Evolutionary conservation across 2,329 filamentous ascomycete genomes (phyloP), one percentile per base, ranked within the genome.

Genomic region (Dothiorella sarmentorum): DNA sequence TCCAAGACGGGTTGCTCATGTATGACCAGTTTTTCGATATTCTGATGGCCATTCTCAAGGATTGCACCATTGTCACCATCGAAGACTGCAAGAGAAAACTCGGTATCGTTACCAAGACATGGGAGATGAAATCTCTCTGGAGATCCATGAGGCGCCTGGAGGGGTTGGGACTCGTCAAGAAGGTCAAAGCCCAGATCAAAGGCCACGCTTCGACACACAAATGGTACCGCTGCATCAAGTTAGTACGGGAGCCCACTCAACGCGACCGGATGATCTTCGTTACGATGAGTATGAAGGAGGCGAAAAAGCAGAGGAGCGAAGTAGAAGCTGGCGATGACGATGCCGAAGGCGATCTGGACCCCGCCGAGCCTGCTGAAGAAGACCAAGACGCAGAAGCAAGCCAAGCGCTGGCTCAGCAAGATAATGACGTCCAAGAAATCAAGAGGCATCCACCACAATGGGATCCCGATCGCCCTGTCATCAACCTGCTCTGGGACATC

Each of bases 401-500:
- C 42, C 61, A 65, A 13, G 59, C 60, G 10, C 62, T 65, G 20
- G 61, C 59, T 11, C 61, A 63, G 13, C 61, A 62, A 20, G 66
- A 68, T 31, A 62, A 64, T n/a, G 64, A 66, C n/a, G 59, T 61
- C 9, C 67, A 70, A 20, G 68, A 69, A 3, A 42, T 62, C 17
- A 65, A 56, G 67, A 61, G 76, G 24, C 68, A 74, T 13, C 68
- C 79, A 15, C 80, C 82, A 7, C 74, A 73, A 60, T 86, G 84
- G 84, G 78, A 72, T 7, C 80, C 83, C 2, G 80, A 84, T 63
- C 69, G 77, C 7, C 73, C 73, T 15, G 65, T 83, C 22, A 67
- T 76, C 37, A 85, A 86, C 61, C 69, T 80, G 3, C 66, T 85
- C 5, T 80, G 79, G 60, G 76, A 82, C 29, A 64, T 79, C 9